Evolutionary conservation across 2,329 filamentous ascomycete genomes (phyloP), one percentile per base, ranked within the genome.

Genomic region (Pyrenophora seminiperda): DNA sequence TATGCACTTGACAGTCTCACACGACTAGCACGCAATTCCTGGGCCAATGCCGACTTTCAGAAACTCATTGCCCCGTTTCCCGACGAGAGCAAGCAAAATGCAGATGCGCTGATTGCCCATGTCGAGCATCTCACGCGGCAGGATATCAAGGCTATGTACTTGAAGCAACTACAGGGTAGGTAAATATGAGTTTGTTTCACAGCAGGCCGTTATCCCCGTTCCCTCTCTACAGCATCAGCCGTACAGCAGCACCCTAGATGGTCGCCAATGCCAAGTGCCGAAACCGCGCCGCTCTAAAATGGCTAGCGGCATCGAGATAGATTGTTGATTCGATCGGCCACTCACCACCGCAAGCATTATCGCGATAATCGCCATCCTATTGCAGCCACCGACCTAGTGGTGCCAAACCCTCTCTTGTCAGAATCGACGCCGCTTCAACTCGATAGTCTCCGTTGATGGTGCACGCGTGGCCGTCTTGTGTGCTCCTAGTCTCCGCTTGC

Each of bases 71-170:
- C 84, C 64, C 85, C 86, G 40, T 93, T 93, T 65, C 89, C 90
- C 5, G 73, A 79, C 15, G 81, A 88, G 62, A 81, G 84, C 66
- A 82, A 80, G 62, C 72, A 76, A 47, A 83, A 83, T 34, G 83
- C 82, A 39, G 74, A 77, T 17, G 81, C 82, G 17, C 79, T 93
- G 49, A 78, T 83, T 58, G 78, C 81, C 11, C 88, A 92, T 72
- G 84, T 90, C 53, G 76, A 81, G 58, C 85, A 91, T 65, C 81
- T 93, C 56, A 87, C 90, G 63, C 76, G 79, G 53, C 81, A 81
- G 55, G 89, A 94, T 68, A 79, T 90, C 66, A 94, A 93, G 74
- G 79, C 85, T 52, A 77, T 87, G 33, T 91, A 91, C 72, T 79
- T 92, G 56, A 94, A 94, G 76, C 83, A 83, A 50, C 83, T 93